Evolutionary conservation across 192 early-diverging fungal species (phyloP).

Genomic region (Paraglomus occultum): DNA sequence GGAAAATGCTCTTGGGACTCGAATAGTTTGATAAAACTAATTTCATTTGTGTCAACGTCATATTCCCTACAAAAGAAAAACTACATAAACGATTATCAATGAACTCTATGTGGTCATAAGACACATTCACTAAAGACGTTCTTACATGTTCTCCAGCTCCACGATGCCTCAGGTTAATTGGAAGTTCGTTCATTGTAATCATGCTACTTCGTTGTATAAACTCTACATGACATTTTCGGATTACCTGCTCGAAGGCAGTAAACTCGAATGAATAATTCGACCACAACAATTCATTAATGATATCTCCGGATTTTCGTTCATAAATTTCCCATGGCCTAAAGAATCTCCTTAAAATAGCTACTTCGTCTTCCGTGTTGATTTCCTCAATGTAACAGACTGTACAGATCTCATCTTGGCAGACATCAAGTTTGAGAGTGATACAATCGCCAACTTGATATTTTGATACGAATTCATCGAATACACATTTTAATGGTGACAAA

Average conservation of each 20-base stretch:
- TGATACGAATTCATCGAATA: not conserved
- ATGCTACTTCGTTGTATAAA: not conserved
- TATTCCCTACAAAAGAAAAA: constrained; percentile 25
- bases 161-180: constrained; percentile 29
- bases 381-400: constrained; percentile 12
- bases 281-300: constrained; percentile 21
- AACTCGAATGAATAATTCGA: constrained; percentile 22
- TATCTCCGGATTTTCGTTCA: not conserved
- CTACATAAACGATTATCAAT: constrained; percentile 3
- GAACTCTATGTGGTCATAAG: not conserved
- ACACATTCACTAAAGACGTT: not conserved
- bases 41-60: not conserved
- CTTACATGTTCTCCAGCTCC: constrained; percentile 34
- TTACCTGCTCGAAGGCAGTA: not conserved
- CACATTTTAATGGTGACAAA: no score
- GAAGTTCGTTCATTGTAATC: not conserved
- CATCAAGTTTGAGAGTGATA: not conserved
- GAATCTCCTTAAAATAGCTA: constrained; percentile 8
- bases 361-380: not conserved
- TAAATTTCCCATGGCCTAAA: not conserved
- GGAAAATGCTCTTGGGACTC: constrained; percentile 4
- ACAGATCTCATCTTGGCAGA: not conserved
- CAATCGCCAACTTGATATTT: constrained; percentile 20
- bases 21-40: not conserved
- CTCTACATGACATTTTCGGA: constrained; percentile 19